Percentiles rank a stretch among this genome's conserved stretches.
These are phyloP conservation scores for Trichoderma sp. DNA, from an alignment of 2,329 filamentous ascomycete genomes.

Conservation along the genomic window DNA sequence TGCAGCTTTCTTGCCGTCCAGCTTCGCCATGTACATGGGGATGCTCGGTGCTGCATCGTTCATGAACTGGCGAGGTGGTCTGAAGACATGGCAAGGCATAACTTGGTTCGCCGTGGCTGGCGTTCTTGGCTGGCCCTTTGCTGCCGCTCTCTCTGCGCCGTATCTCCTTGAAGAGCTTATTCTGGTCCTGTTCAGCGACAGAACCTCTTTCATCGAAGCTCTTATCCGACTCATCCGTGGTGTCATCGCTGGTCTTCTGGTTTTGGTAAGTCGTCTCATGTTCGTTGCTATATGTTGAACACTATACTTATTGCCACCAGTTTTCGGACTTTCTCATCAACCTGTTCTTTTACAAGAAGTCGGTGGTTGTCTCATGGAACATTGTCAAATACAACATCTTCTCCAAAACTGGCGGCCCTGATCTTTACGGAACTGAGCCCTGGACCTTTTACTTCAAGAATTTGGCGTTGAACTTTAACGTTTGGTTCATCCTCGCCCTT, in stretches of 20 bases:
- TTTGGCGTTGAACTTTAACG: slow-evolving; percentile 87
- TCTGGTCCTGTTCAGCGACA: slow-evolving; percentile 51
- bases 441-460: slow-evolving; percentile 98
- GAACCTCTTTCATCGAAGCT: slow-evolving; percentile 58
- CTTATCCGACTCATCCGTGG: slow-evolving; percentile 65
- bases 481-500: slow-evolving; percentile 84
- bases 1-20: slow-evolving; percentile 83
- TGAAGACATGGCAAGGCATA: slow-evolving; percentile 79
- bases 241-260: slow-evolving; percentile 58
- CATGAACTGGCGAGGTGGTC: slow-evolving; percentile 80
- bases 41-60: slow-evolving; percentile 86
- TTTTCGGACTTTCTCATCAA: slow-evolving; percentile 69
- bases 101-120: slow-evolving; percentile 87
- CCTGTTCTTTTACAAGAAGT: slow-evolving; percentile 78
- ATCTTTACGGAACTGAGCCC: slow-evolving; percentile 92
- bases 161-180: slow-evolving; percentile 77
- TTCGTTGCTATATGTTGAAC: background rate
- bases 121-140: slow-evolving; percentile 92
- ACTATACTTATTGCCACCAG: slow-evolving; percentile 41
- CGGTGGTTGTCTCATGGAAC: slow-evolving; percentile 79
- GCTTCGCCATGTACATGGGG: slow-evolving; percentile 92
- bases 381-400: slow-evolving; percentile 97
- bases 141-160: slow-evolving; percentile 74
- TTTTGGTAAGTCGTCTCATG: slow-evolving; percentile 57
- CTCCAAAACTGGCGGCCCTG: slow-evolving; percentile 73